Evolutionary conservation across 2,329 filamentous ascomycete genomes (phyloP), one percentile per base, ranked within the genome.

Genomic region (Nigrospora sphaerica): DNA sequence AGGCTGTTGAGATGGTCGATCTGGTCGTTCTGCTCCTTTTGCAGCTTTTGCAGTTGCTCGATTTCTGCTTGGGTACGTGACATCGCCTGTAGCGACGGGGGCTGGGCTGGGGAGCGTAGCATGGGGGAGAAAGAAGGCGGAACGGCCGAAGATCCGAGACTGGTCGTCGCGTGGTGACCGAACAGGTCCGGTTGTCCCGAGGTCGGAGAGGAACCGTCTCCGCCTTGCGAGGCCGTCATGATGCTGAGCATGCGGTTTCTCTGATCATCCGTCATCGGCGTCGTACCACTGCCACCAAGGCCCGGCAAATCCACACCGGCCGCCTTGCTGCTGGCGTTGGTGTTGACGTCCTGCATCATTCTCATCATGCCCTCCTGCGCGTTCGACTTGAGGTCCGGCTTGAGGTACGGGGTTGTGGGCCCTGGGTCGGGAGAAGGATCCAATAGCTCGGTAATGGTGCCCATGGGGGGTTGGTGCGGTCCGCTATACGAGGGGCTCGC

Each of bases 41-140:
- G 88, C 57, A 95, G 73, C 38, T 83, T 84, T 52, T 88, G 81
- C 2, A 97, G 74, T 31, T 86, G 77, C 44, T 93, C 87, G 28
- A 96, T 78, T 51, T 95, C 86, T 13, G 84, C 74, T 50, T 85
- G 77, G 5, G 85, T 91, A 49, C 78, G 78, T 39, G 75, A 78
- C 51, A 93, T 78, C 35, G 83, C 75, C 43, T 78, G 73, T 17
- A 88, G 68, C 13, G 62, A 62, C 0, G 78, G 77, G 2, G 75
- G 73, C 4, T 68, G 65, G 16, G 62, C 58, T 4, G 70, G 59
- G 19, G 71, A 67, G 7, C 68, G 64, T 49, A 81, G 66, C 45
- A 72, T 69, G 0, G 77, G 73, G 2, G 77, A 77, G n/a, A 77
- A 61, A 3, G 71, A 71, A 17, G 38, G 46, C 13, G 63, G 59